These are phyloP conservation scores for Mycena belliarum DNA, from an alignment of 768 basidiomycete genomes.

Conservation along the genomic window DNA sequence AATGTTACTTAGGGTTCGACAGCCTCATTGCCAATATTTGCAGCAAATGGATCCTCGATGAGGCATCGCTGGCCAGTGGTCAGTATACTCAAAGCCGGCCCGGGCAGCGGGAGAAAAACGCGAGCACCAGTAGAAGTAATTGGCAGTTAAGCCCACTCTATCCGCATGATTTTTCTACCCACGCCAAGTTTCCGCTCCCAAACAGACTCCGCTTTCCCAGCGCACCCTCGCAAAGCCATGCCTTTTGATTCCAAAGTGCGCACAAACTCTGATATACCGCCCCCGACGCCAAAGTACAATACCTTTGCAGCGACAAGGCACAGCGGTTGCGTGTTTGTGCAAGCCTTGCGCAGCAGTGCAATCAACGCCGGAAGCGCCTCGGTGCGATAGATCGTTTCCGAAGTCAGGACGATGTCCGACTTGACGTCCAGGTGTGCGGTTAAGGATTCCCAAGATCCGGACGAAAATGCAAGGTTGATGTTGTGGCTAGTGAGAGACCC, in stretches of 20 bases:
- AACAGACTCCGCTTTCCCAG: slow-evolving; percentile 54
- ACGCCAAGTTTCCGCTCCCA: slow-evolving; percentile 72
- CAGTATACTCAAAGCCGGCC: too few species aligned
- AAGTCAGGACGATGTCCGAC: slow-evolving; percentile 81
- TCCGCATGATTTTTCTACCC: slow-evolving; percentile 66
- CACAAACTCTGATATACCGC: slow-evolving; percentile 79
- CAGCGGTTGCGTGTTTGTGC: slow-evolving; percentile 20
- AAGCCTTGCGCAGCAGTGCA: slow-evolving; percentile 46
- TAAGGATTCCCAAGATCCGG: slow-evolving; percentile 71
- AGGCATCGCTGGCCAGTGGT: too few species aligned
- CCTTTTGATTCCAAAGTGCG: slow-evolving; percentile 45
- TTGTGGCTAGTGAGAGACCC: slow-evolving; percentile 52
- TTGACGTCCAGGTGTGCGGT: slow-evolving; percentile 39
- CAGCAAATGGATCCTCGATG: too few species aligned
- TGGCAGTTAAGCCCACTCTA: slow-evolving; percentile 48
- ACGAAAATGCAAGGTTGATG: slow-evolving; percentile 72
- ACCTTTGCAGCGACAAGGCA: slow-evolving; percentile 91
- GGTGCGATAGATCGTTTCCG: slow-evolving; percentile 88
- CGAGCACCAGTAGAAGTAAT: too few species aligned
- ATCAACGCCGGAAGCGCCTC: slow-evolving; percentile 66
- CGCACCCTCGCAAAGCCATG: slow-evolving; percentile 8
- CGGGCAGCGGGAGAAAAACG: too few species aligned
- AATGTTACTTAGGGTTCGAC: too few species aligned
- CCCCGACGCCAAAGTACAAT: slow-evolving; percentile 94
- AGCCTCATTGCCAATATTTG: too few species aligned